Percentiles rank a stretch among this genome's conserved stretches.
These are phyloP conservation scores for Escallonia herrerae DNA, from an alignment of 129 eudicot species.

Conservation along the genomic window DNA sequence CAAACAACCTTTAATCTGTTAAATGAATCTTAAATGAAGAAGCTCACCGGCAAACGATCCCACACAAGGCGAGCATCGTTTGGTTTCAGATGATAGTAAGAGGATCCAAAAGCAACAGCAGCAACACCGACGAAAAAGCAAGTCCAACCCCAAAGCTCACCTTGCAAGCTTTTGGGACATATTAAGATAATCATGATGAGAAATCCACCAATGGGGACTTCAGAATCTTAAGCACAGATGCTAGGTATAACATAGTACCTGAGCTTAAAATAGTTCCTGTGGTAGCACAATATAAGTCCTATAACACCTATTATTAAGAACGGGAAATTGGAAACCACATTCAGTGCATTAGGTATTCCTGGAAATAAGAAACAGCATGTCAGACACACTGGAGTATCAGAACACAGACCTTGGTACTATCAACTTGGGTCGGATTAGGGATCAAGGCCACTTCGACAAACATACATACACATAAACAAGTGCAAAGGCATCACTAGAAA, in stretches of 20 bases:
- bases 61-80: conserved; percentile 83
- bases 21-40: conserved; percentile 3
- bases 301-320: conserved; percentile 59
- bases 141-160: conserved; percentile 88
- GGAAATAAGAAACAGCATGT: conserved; percentile 18
- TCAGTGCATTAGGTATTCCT: conserved; percentile 79
- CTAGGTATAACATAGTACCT: conserved; percentile 33
- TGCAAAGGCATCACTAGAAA: no score
- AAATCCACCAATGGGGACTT: no score
- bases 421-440: no score
- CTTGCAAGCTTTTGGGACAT: conserved; percentile 42
- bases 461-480: no score
- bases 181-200: background rate
- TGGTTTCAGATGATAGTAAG: conserved; percentile 79
- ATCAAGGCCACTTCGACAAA: no score
- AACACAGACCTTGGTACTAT: no score
- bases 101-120: conserved; percentile 85
- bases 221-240: no score
- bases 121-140: conserved; percentile 69
- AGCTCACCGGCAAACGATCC: conserved; percentile 86
- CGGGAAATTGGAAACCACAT: conserved; percentile 74
- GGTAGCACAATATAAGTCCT: conserved; percentile 73
- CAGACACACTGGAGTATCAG: background rate
- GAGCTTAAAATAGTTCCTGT: conserved; percentile 59
- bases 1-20: background rate